Evolutionary conservation across 495 filamentous ascomycete genomes (phyloP), one percentile per base, ranked within the genome.

Genomic region (Neurospora tetraspora): DNA sequence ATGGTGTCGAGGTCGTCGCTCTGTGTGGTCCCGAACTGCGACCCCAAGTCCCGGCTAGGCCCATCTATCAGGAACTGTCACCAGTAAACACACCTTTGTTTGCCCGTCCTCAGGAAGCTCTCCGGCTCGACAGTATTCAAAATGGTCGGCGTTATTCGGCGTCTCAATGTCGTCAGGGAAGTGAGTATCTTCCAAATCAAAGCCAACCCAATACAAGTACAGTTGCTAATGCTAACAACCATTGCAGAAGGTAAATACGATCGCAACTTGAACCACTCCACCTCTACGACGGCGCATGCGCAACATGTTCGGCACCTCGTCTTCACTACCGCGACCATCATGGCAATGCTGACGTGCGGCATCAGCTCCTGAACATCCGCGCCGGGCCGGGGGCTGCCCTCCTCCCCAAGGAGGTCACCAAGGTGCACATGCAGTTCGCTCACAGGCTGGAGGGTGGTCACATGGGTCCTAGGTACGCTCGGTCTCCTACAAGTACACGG

Each of bases 391-490:
- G 95, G 42, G 94, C 96, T 31, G 91, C 91, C 18, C 83, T 92
- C 75, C 85, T 99, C 42, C 91, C 94, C 2, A 87, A 88, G 68
- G 90, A 94, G 74, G 89, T 99, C 69, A 91, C 92, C 72, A 86
- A 91, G 73, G 91, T 99, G 79, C 92, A 94, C 82, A 81, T 99
- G 78, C 89, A 92, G 75, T 97, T 97, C 80, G 89, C 91, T 16
- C 76, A 76, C 47, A 90, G 87, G 75, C 85, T 89, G 71, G 83
- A 88, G 20, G 86, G 86, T 39, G 92, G 92, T 31, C 92, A 97
- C 81, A 86, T 91, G 78, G 95, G 95, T 34, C 89, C 96, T 40
- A 91, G 92, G 91, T 93, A 82, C 70, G 84, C 74, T 20, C 71
- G 12, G 12, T 20, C 11, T 36, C 59, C 53, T 16, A 39, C 31